These are phyloP conservation scores for Podaxis sp. DNA, from an alignment of 768 basidiomycete genomes.

Conservation along the genomic window DNA sequence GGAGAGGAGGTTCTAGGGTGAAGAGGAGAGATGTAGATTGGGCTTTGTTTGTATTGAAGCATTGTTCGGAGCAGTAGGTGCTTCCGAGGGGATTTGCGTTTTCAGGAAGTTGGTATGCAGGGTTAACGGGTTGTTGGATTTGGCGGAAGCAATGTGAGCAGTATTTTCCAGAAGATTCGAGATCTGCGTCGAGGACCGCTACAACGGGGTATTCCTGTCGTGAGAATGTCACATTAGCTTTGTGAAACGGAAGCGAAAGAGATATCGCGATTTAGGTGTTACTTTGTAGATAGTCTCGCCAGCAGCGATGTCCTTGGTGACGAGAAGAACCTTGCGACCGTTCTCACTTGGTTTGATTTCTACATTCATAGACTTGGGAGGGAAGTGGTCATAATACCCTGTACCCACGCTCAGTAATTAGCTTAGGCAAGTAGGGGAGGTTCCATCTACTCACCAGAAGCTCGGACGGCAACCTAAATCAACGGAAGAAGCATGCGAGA, in stretches of 20 bases:
- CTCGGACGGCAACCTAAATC: conserved; percentile 59
- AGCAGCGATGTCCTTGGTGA: conserved; percentile 62
- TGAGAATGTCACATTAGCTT: conserved; percentile 9
- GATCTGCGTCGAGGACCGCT: conserved; percentile 67
- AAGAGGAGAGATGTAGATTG: conserved; percentile 74
- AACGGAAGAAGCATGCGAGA: conserved; percentile 20
- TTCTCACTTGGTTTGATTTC: conserved; percentile 45
- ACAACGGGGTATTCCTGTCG: conserved; percentile 75
- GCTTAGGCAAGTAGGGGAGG: conserved; percentile 6
- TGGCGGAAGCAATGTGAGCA: conserved; percentile 73
- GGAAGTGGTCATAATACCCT: conserved; percentile 82
- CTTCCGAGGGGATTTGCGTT: conserved; percentile 52
- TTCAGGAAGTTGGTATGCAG: conserved; percentile 26
- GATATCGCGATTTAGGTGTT: not conserved
- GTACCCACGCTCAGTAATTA: conserved; percentile 20
- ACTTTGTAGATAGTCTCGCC: conserved; percentile 83
- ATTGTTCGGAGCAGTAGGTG: conserved; percentile 73
- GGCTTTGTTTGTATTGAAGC: conserved; percentile 51
- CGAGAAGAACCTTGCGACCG: conserved; percentile 56
- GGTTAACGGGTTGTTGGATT: conserved; percentile 46
- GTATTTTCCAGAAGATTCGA: conserved; percentile 64
- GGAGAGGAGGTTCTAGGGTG: conserved; percentile 61
- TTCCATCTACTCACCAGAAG: conserved; percentile 66
- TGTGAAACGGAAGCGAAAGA: conserved; percentile 1
- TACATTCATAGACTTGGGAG: conserved; percentile 71